These are phyloP conservation scores for Penicillium cataractarum DNA, from an alignment of 495 filamentous ascomycete species.

Conservation along the genomic window DNA sequence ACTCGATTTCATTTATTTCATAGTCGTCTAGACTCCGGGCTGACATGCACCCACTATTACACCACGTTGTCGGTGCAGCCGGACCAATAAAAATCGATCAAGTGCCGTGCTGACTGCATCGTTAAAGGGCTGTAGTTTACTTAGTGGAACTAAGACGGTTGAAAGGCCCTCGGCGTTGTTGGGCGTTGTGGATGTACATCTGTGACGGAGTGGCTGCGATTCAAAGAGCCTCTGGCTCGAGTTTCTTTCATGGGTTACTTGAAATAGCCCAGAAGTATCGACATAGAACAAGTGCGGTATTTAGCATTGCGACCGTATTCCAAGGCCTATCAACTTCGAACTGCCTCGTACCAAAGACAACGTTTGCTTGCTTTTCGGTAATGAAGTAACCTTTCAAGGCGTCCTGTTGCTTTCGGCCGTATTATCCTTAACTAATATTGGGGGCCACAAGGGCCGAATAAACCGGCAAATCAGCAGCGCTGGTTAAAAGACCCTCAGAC, in stretches of 20 bases:
- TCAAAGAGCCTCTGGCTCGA: not conserved
- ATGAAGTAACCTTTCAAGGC: not conserved
- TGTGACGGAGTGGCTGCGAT: not conserved
- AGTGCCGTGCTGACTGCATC: conserved; percentile 7
- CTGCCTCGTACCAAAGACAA: not conserved
- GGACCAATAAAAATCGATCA: not conserved
- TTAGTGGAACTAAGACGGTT: not conserved
- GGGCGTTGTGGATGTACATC: not conserved
- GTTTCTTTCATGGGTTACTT: not conserved
- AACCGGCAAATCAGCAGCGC: not conserved
- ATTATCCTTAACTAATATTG: not conserved
- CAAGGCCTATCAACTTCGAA: not conserved
- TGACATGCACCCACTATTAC: conserved; percentile 1
- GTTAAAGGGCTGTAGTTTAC: not conserved
- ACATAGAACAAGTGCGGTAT: not conserved
- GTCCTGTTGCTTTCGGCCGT: not conserved
- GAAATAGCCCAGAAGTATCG: not conserved
- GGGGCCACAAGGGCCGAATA: not conserved
- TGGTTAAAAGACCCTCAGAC: not conserved
- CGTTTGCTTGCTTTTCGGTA: not conserved
- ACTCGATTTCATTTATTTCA: not conserved
- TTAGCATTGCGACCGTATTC: not conserved
- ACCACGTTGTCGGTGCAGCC: conserved; percentile 3
- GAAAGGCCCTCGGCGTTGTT: not conserved
- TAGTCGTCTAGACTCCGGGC: not conserved